Base-by-base conservation (phyloP, 78 protist genomes). In the Dictyostelium brefeldianum region DNA sequence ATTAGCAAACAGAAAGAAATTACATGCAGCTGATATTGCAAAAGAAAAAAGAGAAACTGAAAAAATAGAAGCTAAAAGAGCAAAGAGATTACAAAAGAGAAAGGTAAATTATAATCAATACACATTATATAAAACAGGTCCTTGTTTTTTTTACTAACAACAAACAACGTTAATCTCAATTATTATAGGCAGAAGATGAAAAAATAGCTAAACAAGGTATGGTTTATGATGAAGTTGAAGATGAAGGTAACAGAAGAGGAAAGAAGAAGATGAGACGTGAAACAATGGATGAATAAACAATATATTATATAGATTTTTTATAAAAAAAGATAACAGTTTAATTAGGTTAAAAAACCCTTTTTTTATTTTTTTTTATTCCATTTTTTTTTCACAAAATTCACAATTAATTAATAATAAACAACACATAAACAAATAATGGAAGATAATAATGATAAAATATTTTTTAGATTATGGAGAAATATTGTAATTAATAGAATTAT, bases 161-260 rank as follows among this genome's bases (percentile, higher is more conserved):
- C 43, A 36, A 36, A 51, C 4, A 36, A 51, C 4, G 10, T 51
- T 51, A 51, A 2, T 36, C 43, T 36, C 43, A 36, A n/a, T 36
- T 36, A 36, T 36, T 27, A 15, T 67, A 67, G 75, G 50, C 17
- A 15, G 75, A 73, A n/a, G 79, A 73, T 20, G 56, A 73, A 47
- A 73, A 46, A 31, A 15, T 62, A 62, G 27, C n/a, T n/a, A 73
- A 46, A 47, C 10, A 59, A 59, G 29, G 11, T 59, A 73, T 73
- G 43, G 79, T n/a, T 46, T 73, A 46, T 46, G 79, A 73, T 73
- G 79, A 73, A 46, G 54, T 73, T 22, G 79, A 73, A 50, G 51
- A 73, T 73, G 79, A 73, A 46, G 79, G 79, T 43, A n/a, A 20
- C 20, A 47, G n/a, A n/a, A 73, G 79, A 73, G 79, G 79, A 5